Base-by-base conservation (phyloP, 805 yeast species). In the Spathaspora passalidarum region DNA sequence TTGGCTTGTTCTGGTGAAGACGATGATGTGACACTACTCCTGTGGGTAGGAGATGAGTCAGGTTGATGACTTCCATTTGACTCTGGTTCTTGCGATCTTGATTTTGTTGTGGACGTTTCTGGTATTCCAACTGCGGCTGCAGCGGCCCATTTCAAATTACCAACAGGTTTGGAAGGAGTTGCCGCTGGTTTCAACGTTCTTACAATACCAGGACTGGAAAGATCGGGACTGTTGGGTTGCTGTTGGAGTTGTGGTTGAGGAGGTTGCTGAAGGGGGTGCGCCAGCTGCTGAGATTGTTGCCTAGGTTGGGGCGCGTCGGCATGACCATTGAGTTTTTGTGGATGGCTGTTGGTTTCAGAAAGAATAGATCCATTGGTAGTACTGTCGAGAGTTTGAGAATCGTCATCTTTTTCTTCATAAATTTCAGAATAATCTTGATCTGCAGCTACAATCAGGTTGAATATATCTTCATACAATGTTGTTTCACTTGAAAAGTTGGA, bases 91-190 rank as follows among this genome's bases (percentile, higher is more conserved):
- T 40, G 32, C 5, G 34, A 29, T 29, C 34, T 6, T 13, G 45
- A 35, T 19, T 40, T 40, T 10, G 48, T 14, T 10, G 20, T 44
- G 3, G 35, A 5, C 16, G 39, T 32, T 11, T 49, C 48, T 4
- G 47, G 39, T 13, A 38, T 36, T 18, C 50, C 51, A 9, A 61
- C 75, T 5, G 78, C 77, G 4, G 81, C 82, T 4, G 81, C 81
- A 1, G 80, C 66, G 0, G 84, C 70, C 71, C 82, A 80, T 56
- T 80, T 80, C 44, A 80, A 61, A 40, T 76, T 79, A 11, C 80
- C 80, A 7, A 75, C 69, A 7, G 81, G 80, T 53, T 75, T 75
- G 1, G 74, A 61, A 10, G 84, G 84, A 5, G 78, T 67, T 2
- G 78, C 65, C 1, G 84, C 82, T 1, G 85, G 84, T 55, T 77